Evolutionary conservation across 306 rosid species (phyloP).

Genomic region (Mucuna pruriens): DNA sequence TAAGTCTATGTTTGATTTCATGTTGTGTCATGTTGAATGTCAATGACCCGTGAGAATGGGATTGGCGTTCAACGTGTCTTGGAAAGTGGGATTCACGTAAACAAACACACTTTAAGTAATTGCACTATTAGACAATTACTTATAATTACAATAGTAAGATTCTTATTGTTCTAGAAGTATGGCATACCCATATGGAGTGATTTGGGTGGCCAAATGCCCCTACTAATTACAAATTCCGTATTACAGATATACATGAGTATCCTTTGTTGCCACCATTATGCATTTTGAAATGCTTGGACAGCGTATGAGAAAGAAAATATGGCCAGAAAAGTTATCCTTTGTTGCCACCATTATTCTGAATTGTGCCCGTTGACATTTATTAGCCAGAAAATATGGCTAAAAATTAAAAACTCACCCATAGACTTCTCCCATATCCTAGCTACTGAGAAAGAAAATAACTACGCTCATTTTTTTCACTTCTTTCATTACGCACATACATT

Average conservation of each 20-base stretch:
- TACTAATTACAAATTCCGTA: background rate
- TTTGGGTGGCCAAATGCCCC: background rate
- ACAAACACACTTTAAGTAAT: background rate
- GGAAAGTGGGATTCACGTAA: background rate
- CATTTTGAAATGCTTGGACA: background rate
- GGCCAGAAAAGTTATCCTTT: no score
- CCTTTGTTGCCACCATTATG: background rate
- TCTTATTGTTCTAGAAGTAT: background rate
- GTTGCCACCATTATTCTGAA: no score
- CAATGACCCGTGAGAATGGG: background rate
- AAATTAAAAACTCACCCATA: background rate
- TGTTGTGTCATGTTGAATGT: background rate
- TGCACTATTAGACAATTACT: background rate
- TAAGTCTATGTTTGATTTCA: background rate
- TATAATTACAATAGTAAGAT: background rate
- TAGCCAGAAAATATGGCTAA: background rate
- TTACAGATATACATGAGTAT: background rate
- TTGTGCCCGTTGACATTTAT: background rate
- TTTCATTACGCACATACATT: background rate
- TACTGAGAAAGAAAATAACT: background rate
- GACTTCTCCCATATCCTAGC: slow-evolving; percentile 10
- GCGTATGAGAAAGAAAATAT: no score
- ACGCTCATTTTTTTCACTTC: background rate
- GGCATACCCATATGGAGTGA: background rate
- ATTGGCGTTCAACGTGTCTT: background rate